Conservation (phyloP, 345 rosid species). For the Geranium brycei region DNA sequence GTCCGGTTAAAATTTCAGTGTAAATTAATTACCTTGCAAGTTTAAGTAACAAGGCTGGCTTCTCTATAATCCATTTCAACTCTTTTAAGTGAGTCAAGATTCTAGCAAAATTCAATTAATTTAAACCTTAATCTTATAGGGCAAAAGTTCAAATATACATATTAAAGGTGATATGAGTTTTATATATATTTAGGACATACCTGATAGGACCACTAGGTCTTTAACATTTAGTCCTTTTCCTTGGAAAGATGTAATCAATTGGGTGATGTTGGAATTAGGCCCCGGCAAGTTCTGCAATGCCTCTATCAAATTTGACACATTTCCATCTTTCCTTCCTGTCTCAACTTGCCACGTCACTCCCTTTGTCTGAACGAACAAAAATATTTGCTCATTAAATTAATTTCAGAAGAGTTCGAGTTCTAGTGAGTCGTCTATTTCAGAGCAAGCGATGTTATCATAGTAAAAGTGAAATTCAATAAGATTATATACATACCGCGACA, state of each 20-base stretch:
- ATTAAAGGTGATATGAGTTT: no score
- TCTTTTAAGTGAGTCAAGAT: no score
- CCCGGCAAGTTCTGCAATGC: conserved; percentile 18
- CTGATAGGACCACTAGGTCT: conserved; percentile 53
- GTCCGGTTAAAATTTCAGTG: no score
- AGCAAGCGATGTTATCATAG: background rate
- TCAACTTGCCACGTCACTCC: conserved; percentile 37
- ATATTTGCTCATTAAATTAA: background rate
- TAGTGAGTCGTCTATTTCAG: background rate
- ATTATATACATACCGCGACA: conserved; percentile 22
- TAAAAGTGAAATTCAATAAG: background rate
- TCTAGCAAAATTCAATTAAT: no score
- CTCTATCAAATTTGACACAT: conserved; percentile 24
- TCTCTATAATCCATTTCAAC: no score
- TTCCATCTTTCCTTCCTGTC: conserved; percentile 67
- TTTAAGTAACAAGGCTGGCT: no score
- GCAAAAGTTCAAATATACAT: no score
- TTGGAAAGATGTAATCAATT: conserved; percentile 19
- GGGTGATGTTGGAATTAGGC: conserved; percentile 26
- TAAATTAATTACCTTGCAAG: no score
- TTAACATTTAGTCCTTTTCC: conserved; percentile 30
- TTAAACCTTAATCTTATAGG: no score
- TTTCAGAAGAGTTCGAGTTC: background rate
- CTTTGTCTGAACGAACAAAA: conserved; percentile 13
- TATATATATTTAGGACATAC: no score